Percentiles rank a stretch among this genome's conserved stretches.
Evolutionary conservation across 208 protist genomes (phyloP).

Genomic region (Crithidia expoeki): DNA sequence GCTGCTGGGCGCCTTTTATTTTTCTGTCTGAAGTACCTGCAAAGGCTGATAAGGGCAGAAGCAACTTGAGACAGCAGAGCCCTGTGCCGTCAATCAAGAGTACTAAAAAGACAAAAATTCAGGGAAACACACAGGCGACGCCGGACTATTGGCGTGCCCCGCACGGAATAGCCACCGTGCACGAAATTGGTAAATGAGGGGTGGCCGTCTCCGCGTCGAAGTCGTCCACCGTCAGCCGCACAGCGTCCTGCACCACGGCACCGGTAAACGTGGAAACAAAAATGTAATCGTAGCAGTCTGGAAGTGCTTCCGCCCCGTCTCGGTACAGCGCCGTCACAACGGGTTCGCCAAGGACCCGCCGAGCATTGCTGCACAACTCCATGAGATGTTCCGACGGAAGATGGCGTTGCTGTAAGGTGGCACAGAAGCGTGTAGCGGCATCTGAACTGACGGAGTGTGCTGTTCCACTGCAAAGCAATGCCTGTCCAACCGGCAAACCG

Average conservation of each 20-base stretch:
- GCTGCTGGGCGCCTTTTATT: too few species aligned
- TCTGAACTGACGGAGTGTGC: slow-evolving; percentile 10
- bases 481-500: not conserved
- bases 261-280: slow-evolving; percentile 16
- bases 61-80: too few species aligned
- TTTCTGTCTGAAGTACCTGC: too few species aligned
- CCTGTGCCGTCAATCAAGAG: too few species aligned
- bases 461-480: slow-evolving; percentile 11
- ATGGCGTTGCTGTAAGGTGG: not conserved
- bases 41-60: too few species aligned
- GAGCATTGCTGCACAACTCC: not conserved
- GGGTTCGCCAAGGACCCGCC: slow-evolving; percentile 10
- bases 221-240: not conserved
- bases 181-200: slow-evolving; percentile 21
- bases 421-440: not conserved
- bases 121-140: too few species aligned
- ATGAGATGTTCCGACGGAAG: not conserved
- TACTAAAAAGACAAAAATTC: too few species aligned
- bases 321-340: slow-evolving; percentile 20
- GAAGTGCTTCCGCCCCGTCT: not conserved
- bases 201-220: slow-evolving; percentile 14
- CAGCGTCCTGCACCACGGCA: not conserved
- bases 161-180: slow-evolving; percentile 3
- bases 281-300: slow-evolving; percentile 30
- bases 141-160: not conserved